These are phyloP conservation scores for Suhomyces kunorum DNA, from an alignment of 1,139 yeast genomes.

Conservation along the genomic window DNA sequence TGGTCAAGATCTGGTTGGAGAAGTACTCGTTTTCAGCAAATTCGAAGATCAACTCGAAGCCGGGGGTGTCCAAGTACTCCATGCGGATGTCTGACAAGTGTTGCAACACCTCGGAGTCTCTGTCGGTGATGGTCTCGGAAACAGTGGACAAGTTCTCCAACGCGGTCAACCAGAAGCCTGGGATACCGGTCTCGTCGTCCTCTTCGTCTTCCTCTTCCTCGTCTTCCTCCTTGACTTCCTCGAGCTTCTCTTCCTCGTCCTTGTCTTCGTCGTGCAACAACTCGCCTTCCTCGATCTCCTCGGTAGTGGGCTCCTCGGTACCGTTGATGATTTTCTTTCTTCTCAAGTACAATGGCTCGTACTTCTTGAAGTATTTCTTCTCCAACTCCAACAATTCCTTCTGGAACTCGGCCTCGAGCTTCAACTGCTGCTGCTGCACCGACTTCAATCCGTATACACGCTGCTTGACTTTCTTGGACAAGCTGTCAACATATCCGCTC, in stretches of 20 bases:
- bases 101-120: conserved; percentile 83
- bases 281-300: conserved; percentile 78
- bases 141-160: conserved; percentile 82
- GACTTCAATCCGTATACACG: conserved; percentile 83
- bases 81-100: conserved; percentile 70
- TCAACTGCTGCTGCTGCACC: conserved; percentile 79
- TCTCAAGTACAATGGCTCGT: conserved; percentile 74
- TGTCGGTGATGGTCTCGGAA: conserved; percentile 83
- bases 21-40: conserved; percentile 79
- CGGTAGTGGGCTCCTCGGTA: conserved; percentile 70
- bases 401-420: conserved; percentile 88
- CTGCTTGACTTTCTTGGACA: conserved; percentile 74
- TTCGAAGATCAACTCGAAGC: conserved; percentile 83
- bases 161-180: conserved; percentile 96
- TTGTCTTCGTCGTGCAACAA: conserved; percentile 58
- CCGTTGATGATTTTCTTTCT: conserved; percentile 78
- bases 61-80: conserved; percentile 85
- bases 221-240: conserved; percentile 35
- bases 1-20: conserved; percentile 67
- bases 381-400: conserved; percentile 85
- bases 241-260: conserved; percentile 30
- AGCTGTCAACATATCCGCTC: conserved; percentile 78
- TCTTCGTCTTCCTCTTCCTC: conserved; percentile 43
- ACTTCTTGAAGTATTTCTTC: conserved; percentile 71
- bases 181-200: conserved; percentile 68